Conservation (phyloP, 345 rosid species). For the Mangifera indica region DNA sequence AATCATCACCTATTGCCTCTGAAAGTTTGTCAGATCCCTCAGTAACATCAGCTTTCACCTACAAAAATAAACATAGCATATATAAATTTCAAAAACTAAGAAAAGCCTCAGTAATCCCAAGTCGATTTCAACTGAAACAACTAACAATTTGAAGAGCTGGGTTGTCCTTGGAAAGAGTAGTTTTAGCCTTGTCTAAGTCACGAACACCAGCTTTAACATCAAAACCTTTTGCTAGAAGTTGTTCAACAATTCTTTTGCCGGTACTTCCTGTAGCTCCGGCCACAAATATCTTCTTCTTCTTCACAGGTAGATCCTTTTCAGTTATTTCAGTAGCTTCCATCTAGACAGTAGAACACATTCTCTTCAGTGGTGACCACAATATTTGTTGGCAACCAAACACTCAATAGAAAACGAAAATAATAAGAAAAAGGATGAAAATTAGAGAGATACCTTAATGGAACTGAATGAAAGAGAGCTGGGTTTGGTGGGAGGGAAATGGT, state of each 20-base stretch:
- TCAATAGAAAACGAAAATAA: background rate
- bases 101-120: constrained; percentile 9
- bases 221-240: constrained; percentile 78
- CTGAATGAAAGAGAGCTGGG: constrained; percentile 22
- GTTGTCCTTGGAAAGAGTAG: constrained; percentile 48
- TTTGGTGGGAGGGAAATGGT: constrained; percentile 18
- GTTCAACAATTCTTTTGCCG: constrained; percentile 80
- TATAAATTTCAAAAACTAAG: background rate
- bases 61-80: constrained; percentile 7
- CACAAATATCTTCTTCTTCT: constrained; percentile 75
- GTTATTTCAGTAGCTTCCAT: constrained; percentile 55
- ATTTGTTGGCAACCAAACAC: background rate
- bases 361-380: background rate
- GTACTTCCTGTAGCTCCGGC: constrained; percentile 92
- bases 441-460: constrained; percentile 30
- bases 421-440: background rate
- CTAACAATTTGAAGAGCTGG: constrained; percentile 77
- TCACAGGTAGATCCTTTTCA: constrained; percentile 24
- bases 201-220: constrained; percentile 86
- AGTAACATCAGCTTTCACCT: constrained; percentile 92
- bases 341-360: constrained; percentile 12
- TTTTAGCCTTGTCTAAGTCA: constrained; percentile 65
- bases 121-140: constrained; percentile 6
- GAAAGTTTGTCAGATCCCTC: constrained; percentile 78
- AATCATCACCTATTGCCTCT: constrained; percentile 76